These are phyloP conservation scores for Exserohilum turcica DNA, from an alignment of 2,329 filamentous ascomycete genomes.

Conservation along the genomic window DNA sequence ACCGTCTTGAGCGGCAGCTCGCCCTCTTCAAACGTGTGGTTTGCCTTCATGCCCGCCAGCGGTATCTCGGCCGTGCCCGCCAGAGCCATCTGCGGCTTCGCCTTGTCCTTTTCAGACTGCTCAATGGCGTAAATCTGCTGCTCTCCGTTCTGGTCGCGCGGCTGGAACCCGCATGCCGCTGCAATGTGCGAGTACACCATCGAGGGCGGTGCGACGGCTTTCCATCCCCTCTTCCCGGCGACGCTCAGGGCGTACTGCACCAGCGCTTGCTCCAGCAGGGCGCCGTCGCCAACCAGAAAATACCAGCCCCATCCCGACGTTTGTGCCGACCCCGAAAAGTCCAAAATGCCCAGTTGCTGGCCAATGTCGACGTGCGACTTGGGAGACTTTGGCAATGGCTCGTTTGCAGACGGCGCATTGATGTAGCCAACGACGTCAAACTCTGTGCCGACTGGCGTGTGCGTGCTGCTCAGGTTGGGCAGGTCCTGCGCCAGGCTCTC, in stretches of 20 bases:
- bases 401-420: constrained; percentile 66
- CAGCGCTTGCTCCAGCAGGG: constrained; percentile 91
- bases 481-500: constrained; percentile 74
- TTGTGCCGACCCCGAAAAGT: constrained; percentile 81
- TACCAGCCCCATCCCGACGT: constrained; percentile 98
- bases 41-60: constrained; percentile 86
- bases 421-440: constrained; percentile 75
- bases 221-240: constrained; percentile 77
- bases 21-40: constrained; percentile 66
- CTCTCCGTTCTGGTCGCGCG: constrained; percentile 86
- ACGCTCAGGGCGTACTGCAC: constrained; percentile 81
- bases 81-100: constrained; percentile 71
- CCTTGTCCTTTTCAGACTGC: constrained; percentile 66
- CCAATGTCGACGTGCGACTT: constrained; percentile 87
- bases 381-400: constrained; percentile 55
- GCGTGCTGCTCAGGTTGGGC: constrained; percentile 80
- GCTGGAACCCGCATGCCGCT: constrained; percentile 90
- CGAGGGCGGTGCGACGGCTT: constrained; percentile 79
- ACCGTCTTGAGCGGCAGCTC: constrained; percentile 79
- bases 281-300: constrained; percentile 88
- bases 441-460: constrained; percentile 73
- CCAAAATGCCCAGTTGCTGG: constrained; percentile 81
- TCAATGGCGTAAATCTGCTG: constrained; percentile 87
- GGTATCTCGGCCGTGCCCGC: constrained; percentile 94
- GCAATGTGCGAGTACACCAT: constrained; percentile 93